Evolutionary conservation across 2,329 filamentous ascomycete species (phyloP), one percentile per base, ranked within the genome.

Genomic region (Fusarium scirpi): DNA sequence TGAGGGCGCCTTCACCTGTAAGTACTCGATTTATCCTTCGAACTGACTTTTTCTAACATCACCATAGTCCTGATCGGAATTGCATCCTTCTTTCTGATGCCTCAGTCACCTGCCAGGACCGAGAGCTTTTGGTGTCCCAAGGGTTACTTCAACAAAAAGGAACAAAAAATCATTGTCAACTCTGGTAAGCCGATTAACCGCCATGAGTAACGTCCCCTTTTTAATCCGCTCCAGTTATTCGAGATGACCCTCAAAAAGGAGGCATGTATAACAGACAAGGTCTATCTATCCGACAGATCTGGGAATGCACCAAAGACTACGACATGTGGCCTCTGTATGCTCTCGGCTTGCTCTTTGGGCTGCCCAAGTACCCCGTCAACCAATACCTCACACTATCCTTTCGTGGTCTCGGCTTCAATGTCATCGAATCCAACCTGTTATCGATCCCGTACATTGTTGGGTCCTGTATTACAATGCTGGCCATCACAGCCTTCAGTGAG

Each of bases 231-330:
- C 8, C 11, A 73, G 73, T 82, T 11, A 77, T 82, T n/a, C 84
- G 87, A 6, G 87, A 90, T 41, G 87, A 89, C 46, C 86, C 86
- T 0, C 81, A 82, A 6, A 86, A 87, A 68, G 84, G 84, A 32
- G 83, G 84, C n/a, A 86, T 88, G 83, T 82, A 86, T 67, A 87
- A 86, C 60, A 81, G 85, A 38, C 80, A 86, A 74, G 81, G 82
- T 12, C 78, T 86, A 22, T 84, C 82, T 2, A 77, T 80, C 11
- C 74, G 64, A 5, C 77, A 82, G 27, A 82, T 86, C 12, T 85
- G 82, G 82, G 75, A 83, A 34, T 80, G 81, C 22, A 70, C 86
- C 16, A 81, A 80, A 25, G 86, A 88, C 70, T 86, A 84, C 64
- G 83, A 87, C 59, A 81, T 88, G 76, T 88, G 84, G 84, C 83